Evolutionary conservation across 1,284 basidiomycete species (phyloP), one percentile per base, ranked within the genome.

Genomic region (Ceratobasidium sp.): DNA sequence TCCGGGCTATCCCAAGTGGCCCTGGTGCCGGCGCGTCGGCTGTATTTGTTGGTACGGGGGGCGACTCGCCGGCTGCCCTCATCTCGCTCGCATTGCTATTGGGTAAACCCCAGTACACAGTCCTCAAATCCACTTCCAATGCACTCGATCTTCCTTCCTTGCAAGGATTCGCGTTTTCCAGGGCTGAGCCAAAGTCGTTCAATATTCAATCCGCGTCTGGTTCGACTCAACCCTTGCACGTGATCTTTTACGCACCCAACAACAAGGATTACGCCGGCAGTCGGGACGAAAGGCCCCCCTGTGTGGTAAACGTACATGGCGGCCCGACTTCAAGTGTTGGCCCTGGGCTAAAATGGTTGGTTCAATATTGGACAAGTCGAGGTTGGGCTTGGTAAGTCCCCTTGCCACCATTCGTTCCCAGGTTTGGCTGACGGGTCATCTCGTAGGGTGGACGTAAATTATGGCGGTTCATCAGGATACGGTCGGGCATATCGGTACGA

Each of bases 391-490:
- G 86, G 72, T 86, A 73, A 52, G 81, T 76, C 0, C 12, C n/a
- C n/a, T n/a, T 40, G 57, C 40, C 27, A 4, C 25, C 25, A 49
- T 25, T 31, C 38, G 34, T 1, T 54, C 1, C 32, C 25, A 34
- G 15, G 25, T n/a, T 35, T 27, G 1, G 25, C 40, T 50, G 34
- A 42, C 6, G 70, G 40, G 69, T 50, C 62, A 32, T 45, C 3
- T 3, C 42, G 68, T 69, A 88, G 87, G 83, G 77, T 89, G 22
- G 84, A 86, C 69, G 87, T 91, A 17, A 87, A 90, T 74, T 90
- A 89, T 73, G 83, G 88, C 5, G 90, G 90, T 0, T 88, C 86
- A 5, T 85, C 85, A 4, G 87, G 87, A 0, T 88, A 87, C 72
- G 89, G 88, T 0, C 82, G 86, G 2, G 77, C 78, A 53, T 90